Evolutionary conservation across 163 green algal species (phyloP), one percentile per base, ranked within the genome.

Genomic region (Picocystis sp.): DNA sequence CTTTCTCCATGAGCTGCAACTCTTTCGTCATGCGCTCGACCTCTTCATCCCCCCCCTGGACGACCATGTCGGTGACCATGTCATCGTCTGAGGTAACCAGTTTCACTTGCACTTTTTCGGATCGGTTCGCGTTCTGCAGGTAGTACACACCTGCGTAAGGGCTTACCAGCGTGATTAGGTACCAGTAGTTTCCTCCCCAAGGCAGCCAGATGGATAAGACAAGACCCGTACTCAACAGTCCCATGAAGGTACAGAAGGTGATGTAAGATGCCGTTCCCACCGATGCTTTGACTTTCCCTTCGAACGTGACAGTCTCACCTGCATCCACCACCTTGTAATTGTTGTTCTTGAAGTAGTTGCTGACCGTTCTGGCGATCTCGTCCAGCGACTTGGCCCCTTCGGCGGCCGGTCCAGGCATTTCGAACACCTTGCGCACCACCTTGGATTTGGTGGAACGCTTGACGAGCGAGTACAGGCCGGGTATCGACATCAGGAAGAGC

Each of bases 271-370:
- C 89, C 60, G 94, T 85, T 23, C 86, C 81, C 13, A 72, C 74
- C 64, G 72, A 72, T 15, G 89, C 78, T 13, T 67, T 57, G 58
- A 94, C 89, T 11, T 79, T 78, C 6, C 89, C 89, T 47, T 77
- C 76, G 66, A 98, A 98, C 0, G 67, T 89, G 58, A 98, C 93
- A 13, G 92, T 79, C 34, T 97, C 88, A 0, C 87, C 86, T 9
- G 77, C 84, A 17, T 80, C 74, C 57, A 57, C 47, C 44, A 88
- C 80, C 58, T 88, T 77, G 54, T 80, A 94, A 0, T 72, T 84
- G 42, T 81, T 81, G 2, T 77, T 38, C 29, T 38, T 38, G 29
- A 38, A 38, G 8, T 38, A 38, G 8, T 38, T 38, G 29, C 29
- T 38, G 3, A 35, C n/a, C 47, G n/a, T 9, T 34, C n/a, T 38